These are phyloP conservation scores for Verticillium albo-atrum DNA, from an alignment of 2,329 filamentous ascomycete species.

Conservation along the genomic window DNA sequence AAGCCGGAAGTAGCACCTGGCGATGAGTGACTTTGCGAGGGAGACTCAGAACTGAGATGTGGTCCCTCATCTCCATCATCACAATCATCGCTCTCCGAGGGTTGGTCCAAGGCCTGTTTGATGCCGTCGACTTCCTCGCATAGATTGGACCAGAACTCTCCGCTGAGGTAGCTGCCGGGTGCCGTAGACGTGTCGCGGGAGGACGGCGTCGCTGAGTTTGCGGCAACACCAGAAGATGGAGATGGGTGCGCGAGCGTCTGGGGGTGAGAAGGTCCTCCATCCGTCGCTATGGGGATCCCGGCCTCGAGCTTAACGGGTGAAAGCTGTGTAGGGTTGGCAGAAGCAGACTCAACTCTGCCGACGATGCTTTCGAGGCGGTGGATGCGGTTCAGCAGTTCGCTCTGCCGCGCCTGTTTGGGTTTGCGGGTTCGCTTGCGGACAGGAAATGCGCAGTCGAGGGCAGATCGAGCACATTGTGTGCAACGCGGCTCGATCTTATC, in stretches of 20 bases:
- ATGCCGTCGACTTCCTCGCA: slow-evolving; percentile 40
- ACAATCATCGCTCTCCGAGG: slow-evolving; percentile 32
- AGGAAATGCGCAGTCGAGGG: slow-evolving; percentile 42
- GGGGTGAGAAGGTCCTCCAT: neutral
- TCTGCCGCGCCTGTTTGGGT: slow-evolving; percentile 34
- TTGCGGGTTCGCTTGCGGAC: slow-evolving; percentile 37
- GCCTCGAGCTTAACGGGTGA: neutral
- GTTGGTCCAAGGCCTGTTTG: slow-evolving; percentile 36
- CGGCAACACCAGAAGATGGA: neutral
- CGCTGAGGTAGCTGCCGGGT: slow-evolving; percentile 30
- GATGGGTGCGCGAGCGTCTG: neutral
- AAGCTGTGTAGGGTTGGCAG: neutral
- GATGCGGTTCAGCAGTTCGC: slow-evolving; percentile 38
- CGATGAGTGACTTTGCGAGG: slow-evolving; percentile 13
- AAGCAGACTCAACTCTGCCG: slow-evolving; percentile 31
- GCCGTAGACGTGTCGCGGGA: neutral
- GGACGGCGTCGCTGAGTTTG: neutral
- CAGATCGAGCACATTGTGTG: slow-evolving; percentile 22
- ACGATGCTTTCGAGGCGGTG: slow-evolving; percentile 40
- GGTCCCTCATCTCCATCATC: slow-evolving; percentile 21
- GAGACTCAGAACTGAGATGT: slow-evolving; percentile 22
- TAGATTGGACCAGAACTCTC: slow-evolving; percentile 39
- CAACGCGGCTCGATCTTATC: slow-evolving; percentile 50
- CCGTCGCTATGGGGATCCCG: neutral
- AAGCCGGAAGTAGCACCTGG: slow-evolving; percentile 20